These are phyloP conservation scores for Sambucus nigra DNA, from an alignment of 129 eudicot genomes.

Conservation along the genomic window DNA sequence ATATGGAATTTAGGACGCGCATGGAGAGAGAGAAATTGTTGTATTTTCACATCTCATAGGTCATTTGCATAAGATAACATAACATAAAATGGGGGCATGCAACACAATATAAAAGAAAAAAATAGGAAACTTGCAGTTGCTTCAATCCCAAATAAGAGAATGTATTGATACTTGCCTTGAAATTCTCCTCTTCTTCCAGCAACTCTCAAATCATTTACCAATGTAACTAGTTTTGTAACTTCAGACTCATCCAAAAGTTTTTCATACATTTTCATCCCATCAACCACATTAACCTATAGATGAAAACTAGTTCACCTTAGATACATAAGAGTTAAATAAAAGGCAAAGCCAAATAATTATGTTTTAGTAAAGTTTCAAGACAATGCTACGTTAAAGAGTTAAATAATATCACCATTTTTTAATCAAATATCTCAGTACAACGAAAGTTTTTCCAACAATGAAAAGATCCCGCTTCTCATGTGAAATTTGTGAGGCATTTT, in stretches of 20 bases:
- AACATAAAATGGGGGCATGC: too few relatives aligned
- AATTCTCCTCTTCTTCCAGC: constrained; percentile 58
- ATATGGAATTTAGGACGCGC: background rate
- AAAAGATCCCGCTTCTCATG: constrained; percentile 23
- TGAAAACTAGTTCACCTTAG: constrained; percentile 7
- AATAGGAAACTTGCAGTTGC: background rate
- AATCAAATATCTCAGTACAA: constrained; percentile 51
- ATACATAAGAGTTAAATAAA: background rate
- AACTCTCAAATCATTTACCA: constrained; percentile 56
- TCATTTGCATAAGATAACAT: background rate
- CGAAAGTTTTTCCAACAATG: constrained; percentile 41
- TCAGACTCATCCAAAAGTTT: constrained; percentile 47
- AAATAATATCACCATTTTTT: constrained; percentile 29
- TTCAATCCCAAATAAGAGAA: background rate
- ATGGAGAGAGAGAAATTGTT: background rate
- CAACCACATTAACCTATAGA: constrained; percentile 49
- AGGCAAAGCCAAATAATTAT: background rate
- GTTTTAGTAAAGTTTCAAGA: background rate
- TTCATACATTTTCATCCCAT: constrained; percentile 56
- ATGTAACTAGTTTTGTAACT: constrained; percentile 40
- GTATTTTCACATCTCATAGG: background rate
- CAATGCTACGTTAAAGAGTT: background rate
- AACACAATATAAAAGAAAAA: too few relatives aligned
- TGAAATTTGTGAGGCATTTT: constrained; percentile 15
- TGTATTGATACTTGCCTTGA: constrained; percentile 39